Evolutionary conservation across 176 grass and related monocot species (phyloP).

Genomic region (Phyllostachys edulis): DNA sequence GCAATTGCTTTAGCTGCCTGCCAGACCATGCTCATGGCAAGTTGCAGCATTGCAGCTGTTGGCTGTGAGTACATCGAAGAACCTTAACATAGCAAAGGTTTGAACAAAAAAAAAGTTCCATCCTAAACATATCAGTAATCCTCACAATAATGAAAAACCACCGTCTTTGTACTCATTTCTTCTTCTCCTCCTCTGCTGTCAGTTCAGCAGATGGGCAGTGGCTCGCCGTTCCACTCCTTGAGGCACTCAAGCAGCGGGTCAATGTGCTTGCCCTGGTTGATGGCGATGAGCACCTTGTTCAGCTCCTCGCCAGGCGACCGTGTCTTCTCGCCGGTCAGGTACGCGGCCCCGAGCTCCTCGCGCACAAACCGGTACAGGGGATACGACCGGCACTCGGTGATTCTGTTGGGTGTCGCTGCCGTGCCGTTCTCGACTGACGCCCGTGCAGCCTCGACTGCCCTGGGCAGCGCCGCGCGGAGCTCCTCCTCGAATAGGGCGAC

Average conservation of each 20-base stretch:
- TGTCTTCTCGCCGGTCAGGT: constrained; percentile 45
- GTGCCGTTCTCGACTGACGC: constrained; percentile 51
- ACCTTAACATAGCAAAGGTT: not conserved
- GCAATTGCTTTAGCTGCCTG: not conserved
- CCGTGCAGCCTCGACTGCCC: constrained; percentile 47
- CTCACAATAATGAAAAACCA: not conserved
- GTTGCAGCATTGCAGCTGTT: not conserved
- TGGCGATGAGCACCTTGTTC: constrained; percentile 43
- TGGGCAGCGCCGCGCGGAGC: constrained; percentile 40
- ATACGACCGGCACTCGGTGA: constrained; percentile 58
- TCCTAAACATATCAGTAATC: not conserved
- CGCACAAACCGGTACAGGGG: constrained; percentile 62
- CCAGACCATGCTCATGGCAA: not conserved
- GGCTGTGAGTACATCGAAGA: not conserved
- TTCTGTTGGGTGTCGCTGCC: constrained; percentile 47
- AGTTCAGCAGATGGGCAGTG: constrained; percentile 30
- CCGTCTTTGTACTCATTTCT: not conserved
- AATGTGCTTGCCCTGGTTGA: constrained; percentile 43
- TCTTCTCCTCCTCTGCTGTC: not conserved
- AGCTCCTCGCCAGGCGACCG: constrained; percentile 40
- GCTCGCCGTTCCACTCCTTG: constrained; percentile 45
- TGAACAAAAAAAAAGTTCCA: not conserved
- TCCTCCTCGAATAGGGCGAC: constrained; percentile 53
- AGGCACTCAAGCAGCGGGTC: constrained; percentile 44
- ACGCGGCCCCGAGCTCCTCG: constrained; percentile 33